Evolutionary conservation across 345 rosid genomes (phyloP).

Genomic region (Cochlearia excelsa): DNA sequence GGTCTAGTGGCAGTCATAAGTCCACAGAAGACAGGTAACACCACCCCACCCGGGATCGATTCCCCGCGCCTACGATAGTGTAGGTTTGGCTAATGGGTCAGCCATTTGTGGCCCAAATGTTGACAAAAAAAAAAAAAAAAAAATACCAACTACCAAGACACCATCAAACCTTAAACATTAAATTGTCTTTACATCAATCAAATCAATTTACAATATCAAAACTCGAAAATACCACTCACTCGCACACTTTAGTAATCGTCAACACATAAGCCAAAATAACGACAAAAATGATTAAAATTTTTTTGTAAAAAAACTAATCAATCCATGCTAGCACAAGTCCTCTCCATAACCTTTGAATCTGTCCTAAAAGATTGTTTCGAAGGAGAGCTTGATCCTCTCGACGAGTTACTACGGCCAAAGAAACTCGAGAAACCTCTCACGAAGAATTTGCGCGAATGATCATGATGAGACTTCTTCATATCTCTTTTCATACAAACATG

Average conservation of each 20-base stretch:
- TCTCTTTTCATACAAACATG: conserved; percentile 97
- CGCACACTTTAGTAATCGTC: background rate
- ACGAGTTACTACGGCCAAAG: conserved; percentile 67
- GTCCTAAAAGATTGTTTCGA: conserved; percentile 82
- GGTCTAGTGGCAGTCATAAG: no score
- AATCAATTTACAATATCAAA: background rate
- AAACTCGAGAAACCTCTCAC: conserved; percentile 80
- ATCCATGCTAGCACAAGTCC: conserved; percentile 78
- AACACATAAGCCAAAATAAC: background rate
- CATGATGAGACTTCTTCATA: conserved; percentile 64
- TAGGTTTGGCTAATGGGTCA: no score
- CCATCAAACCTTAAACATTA: no score
- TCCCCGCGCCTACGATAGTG: no score
- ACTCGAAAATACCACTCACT: background rate
- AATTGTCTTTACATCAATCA: background rate
- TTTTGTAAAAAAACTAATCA: conserved; percentile 25
- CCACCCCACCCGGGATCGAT: no score
- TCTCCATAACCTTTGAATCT: conserved; percentile 71
- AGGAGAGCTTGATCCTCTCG: conserved; percentile 90
- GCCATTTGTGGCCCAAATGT: no score
- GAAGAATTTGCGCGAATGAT: conserved; percentile 76
- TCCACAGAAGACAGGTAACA: no score
- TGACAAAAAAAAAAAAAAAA: no score
- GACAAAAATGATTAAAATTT: background rate
- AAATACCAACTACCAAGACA: no score